Evolutionary conservation across 2,329 filamentous ascomycete species (phyloP), one percentile per base, ranked within the genome.

Genomic region (Aspergillus quadricinctus): DNA sequence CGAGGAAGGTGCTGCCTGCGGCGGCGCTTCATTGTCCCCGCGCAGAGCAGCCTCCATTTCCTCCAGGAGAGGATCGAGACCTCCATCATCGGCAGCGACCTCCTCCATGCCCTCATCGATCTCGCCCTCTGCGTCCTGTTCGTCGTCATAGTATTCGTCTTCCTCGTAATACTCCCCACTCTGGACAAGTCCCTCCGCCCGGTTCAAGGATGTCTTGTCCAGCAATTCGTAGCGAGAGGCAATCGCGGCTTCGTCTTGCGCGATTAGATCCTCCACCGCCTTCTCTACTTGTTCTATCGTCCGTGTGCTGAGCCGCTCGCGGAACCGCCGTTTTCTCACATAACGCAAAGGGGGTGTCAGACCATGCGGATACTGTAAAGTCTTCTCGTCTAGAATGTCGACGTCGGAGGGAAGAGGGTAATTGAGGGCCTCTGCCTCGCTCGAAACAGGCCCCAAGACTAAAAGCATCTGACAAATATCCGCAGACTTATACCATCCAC

Each of bases 391-490:
- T 35, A 64, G 55, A 6, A 59, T 53, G 64, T 90, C 83, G 51
- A 95, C 81, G 65, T 91, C 88, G 53, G 80, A 73, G 1, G 92
- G 92, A 14, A 95, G 77, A n/a, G 87, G 82, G 53, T 78, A 80
- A n/a, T 78, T 80, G 66, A 81, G 78, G 1, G 87, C 88, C 68
- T 89, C 86, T n/a, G 81, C 76, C 61, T 90, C 87, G 53, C 74
- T 86, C 49, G 79, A 76, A 19, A 93, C 87, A 31, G 75, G 78
- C 8, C 88, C 87, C 56, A 92, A 83, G 1, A 93, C 89, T 7
- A 95, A 77, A 37, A 96, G 81, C 89, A 96, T 95, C 76, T 96
- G 91, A 64, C 88, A 91, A 35, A 96, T 84, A 68, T 96, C 92
- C 31, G 89, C 88, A 8, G 89, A 89, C 76, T 96, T 96, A 78